Evolutionary conservation across 208 protist species (phyloP).

Genomic region (Naegleria gruberi): DNA sequence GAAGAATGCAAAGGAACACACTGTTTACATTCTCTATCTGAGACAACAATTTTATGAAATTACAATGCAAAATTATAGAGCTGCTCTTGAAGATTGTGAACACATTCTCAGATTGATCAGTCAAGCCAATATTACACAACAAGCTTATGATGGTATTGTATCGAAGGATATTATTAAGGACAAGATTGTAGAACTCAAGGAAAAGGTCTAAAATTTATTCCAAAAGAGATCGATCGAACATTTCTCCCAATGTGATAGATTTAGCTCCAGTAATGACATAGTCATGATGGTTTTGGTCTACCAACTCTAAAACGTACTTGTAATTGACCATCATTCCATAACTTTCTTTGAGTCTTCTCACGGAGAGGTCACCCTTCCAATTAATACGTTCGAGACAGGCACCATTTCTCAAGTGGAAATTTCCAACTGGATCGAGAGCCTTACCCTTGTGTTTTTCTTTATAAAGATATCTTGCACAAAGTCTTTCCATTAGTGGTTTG

Average conservation of each 20-base stretch:
- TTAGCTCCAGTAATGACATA: slow-evolving; percentile 49
- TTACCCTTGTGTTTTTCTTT: slow-evolving; percentile 48
- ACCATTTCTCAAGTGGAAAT: slow-evolving; percentile 74
- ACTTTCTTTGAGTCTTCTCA: slow-evolving; percentile 55
- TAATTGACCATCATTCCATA: slow-evolving; percentile 76
- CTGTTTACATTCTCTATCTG: background rate
- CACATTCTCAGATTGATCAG: background rate
- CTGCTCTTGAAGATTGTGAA: background rate
- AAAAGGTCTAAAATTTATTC: too few species aligned
- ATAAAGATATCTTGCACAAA: slow-evolving; percentile 58
- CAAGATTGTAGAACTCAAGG: too few species aligned
- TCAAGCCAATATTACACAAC: too few species aligned
- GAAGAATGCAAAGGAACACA: background rate
- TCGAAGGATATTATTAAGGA: too few species aligned
- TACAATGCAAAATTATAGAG: background rate
- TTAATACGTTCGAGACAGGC: slow-evolving; percentile 63
- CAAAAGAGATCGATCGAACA: background rate
- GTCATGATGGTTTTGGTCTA: slow-evolving; percentile 45
- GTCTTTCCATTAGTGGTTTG: slow-evolving; percentile 47
- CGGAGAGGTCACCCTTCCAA: slow-evolving; percentile 57
- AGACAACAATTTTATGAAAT: background rate
- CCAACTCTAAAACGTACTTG: slow-evolving; percentile 53
- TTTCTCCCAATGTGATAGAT: background rate
- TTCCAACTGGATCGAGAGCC: slow-evolving; percentile 64
- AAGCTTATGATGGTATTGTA: too few species aligned